These are phyloP conservation scores for Graphilbum fragrans DNA, from an alignment of 2,329 filamentous ascomycete species.

Conservation along the genomic window DNA sequence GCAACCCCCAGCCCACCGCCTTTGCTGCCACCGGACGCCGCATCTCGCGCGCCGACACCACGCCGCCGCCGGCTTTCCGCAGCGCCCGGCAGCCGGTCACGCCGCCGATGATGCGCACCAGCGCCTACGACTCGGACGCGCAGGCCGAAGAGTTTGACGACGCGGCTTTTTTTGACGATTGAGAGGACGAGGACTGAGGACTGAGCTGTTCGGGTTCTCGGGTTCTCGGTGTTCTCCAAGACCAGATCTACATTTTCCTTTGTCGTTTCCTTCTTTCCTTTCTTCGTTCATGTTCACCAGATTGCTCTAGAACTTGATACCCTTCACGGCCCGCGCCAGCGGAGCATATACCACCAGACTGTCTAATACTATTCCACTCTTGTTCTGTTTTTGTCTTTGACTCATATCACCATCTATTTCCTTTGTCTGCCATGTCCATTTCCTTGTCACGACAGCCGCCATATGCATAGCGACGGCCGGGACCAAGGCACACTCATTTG, in stretches of 20 bases:
- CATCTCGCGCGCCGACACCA: conserved; percentile 31
- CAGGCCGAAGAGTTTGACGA: conserved; percentile 47
- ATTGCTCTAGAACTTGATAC: neutral
- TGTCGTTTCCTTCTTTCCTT: neutral
- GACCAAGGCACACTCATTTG: no score
- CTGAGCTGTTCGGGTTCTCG: no score
- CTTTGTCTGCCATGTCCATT: neutral
- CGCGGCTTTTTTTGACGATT: conserved; percentile 44
- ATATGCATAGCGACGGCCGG: no score
- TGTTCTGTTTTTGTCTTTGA: neutral
- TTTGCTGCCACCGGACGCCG: conserved; percentile 49
- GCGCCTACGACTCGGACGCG: conserved; percentile 50
- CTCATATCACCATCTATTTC: neutral
- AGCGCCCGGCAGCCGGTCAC: conserved; percentile 33
- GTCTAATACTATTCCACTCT: neutral
- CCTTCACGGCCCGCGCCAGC: no score
- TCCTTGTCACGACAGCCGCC: neutral
- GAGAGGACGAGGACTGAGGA: neutral
- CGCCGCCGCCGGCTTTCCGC: conserved; percentile 25
- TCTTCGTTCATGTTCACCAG: neutral
- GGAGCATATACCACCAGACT: no score
- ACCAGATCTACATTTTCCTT: neutral
- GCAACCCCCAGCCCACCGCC: conserved; percentile 39
- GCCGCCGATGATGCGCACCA: conserved; percentile 48
- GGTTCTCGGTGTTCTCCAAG: neutral